phyloP scores from a whole-genome alignment of 2,329 filamentous ascomycete species.

The Talaromyces marneffei region DNA sequence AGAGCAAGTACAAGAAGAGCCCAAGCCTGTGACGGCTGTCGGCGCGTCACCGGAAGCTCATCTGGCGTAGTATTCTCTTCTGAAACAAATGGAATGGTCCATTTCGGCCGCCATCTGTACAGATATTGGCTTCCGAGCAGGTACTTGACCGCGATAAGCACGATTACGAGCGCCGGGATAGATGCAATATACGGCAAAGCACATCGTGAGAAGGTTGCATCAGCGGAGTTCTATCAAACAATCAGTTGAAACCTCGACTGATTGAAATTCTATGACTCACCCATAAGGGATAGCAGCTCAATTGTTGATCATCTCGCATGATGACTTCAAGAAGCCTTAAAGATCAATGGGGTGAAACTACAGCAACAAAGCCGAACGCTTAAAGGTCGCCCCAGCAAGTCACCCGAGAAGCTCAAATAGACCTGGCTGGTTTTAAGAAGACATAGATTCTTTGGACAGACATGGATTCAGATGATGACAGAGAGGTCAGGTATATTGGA shows the following conservation, averaged over 20 bases:
- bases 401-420: neutral
- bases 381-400: neutral
- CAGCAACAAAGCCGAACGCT: neutral
- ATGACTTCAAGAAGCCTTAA: neutral
- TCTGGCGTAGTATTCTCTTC: slow-evolving; percentile 31
- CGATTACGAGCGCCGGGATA: slow-evolving; percentile 24
- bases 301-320: slow-evolving; percentile 4
- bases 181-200: slow-evolving; percentile 30
- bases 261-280: slow-evolving; percentile 3
- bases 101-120: slow-evolving; percentile 38
- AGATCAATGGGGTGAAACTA: neutral
- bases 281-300: slow-evolving; percentile 15
- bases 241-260: neutral
- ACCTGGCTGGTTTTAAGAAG: neutral
- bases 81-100: slow-evolving; percentile 49
- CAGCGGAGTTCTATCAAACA: slow-evolving; percentile 30
- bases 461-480: neutral
- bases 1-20: slow-evolving; percentile 36
- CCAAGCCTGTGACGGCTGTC: slow-evolving; percentile 28
- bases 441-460: neutral
- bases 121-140: slow-evolving; percentile 22
- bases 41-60: slow-evolving; percentile 29
- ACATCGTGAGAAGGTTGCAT: slow-evolving; percentile 32
- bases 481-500: neutral
- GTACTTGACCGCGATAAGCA: slow-evolving; percentile 25